Evolutionary conservation across 2,329 filamentous ascomycete species (phyloP).

Genomic region (Cladosporium sp.): DNA sequence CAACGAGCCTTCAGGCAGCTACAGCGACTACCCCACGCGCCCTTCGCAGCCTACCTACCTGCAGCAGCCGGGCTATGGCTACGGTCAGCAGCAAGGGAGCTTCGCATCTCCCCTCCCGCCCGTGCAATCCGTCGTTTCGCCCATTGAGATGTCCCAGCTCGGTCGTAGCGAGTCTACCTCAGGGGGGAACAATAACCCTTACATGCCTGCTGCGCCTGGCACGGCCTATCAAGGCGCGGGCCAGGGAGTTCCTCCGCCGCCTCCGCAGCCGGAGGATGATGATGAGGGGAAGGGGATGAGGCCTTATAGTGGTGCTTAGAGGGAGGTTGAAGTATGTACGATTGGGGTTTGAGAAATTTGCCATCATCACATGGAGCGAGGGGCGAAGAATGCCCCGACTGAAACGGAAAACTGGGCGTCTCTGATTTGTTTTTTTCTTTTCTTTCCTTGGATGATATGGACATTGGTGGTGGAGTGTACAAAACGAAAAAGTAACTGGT

Average conservation of each 20-base stretch:
- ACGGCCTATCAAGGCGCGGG: constrained; percentile 4
- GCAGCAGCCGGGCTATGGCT: background rate
- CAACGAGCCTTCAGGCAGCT: constrained; percentile 21
- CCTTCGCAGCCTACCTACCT: constrained; percentile 1
- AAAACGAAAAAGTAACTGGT: too few species aligned
- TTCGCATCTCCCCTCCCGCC: constrained; percentile 12
- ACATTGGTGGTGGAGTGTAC: too few species aligned
- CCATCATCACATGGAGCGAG: too few species aligned
- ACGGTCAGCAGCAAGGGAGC: background rate
- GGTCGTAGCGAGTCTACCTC: constrained; percentile 14
- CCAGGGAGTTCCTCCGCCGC: background rate
- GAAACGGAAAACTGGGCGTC: too few species aligned
- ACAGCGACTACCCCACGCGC: constrained; percentile 1
- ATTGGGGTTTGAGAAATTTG: background rate
- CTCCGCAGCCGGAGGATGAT: constrained; percentile 15
- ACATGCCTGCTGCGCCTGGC: constrained; percentile 15
- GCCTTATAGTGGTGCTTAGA: constrained; percentile 22
- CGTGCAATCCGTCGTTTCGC: constrained; percentile 2
- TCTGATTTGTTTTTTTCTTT: background rate
- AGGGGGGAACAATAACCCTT: constrained; percentile 17
- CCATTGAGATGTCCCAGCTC: constrained; percentile 22
- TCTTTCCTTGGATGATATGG: too few species aligned
- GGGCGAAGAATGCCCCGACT: too few species aligned
- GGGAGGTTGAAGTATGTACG: background rate
- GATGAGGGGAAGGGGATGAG: constrained; percentile 18